These are phyloP conservation scores for Ophiostoma tasmaniense DNA, from an alignment of 2,329 filamentous ascomycete genomes.

Conservation along the genomic window DNA sequence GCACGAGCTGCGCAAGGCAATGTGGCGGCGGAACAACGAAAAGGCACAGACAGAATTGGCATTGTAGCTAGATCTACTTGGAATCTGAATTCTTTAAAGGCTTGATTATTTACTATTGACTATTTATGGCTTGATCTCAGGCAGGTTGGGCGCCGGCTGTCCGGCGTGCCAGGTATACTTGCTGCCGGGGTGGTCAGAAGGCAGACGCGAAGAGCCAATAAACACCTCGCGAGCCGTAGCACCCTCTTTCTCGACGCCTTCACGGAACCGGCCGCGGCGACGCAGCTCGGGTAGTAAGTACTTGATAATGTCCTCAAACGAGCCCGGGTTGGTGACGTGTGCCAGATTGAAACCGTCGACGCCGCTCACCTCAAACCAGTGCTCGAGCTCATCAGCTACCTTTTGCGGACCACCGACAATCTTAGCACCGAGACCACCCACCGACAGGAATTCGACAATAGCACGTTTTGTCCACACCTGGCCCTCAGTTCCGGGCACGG, in stretches of 20 bases:
- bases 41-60: not conserved
- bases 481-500: constrained; percentile 12
- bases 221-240: constrained; percentile 17
- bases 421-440: constrained; percentile 21
- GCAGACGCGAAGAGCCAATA: constrained; percentile 8
- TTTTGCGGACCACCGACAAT: constrained; percentile 55
- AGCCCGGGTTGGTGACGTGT: constrained; percentile 38
- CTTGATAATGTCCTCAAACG: constrained; percentile 57
- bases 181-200: constrained; percentile 7
- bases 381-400: constrained; percentile 59
- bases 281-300: constrained; percentile 55
- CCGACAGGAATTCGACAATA: constrained; percentile 20
- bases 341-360: constrained; percentile 68
- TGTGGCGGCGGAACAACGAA: constrained; percentile 9
- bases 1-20: constrained; percentile 8
- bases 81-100: not conserved
- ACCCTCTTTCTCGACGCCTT: constrained; percentile 6
- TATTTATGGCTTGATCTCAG: constrained; percentile 7
- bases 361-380: constrained; percentile 59
- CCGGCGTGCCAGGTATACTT: constrained; percentile 13
- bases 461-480: constrained; percentile 19
- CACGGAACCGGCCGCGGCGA: constrained; percentile 35
- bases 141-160: constrained; percentile 8
- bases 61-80: not conserved
- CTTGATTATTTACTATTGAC: too few relatives aligned